phyloP scores from a whole-genome alignment of 768 basidiomycete species.

The Fomitopsis pulvina region DNA sequence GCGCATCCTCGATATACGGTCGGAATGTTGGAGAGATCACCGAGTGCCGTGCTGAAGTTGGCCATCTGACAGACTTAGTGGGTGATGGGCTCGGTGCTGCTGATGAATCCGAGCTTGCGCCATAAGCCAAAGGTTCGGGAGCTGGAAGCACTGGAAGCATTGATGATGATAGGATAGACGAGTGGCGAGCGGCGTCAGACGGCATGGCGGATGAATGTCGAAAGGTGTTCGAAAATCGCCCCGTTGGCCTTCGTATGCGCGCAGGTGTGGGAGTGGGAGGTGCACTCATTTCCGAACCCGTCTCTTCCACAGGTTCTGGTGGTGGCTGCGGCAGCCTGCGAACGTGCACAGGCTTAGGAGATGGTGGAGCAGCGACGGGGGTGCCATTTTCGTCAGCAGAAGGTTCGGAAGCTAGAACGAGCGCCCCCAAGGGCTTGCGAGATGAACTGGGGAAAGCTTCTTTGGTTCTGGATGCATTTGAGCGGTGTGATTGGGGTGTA shows the following conservation, averaged over 20 bases:
- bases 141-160: background rate
- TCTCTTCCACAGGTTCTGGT: background rate
- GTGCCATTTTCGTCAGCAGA: background rate
- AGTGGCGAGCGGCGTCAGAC: background rate
- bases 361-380: background rate
- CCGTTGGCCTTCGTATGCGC: background rate
- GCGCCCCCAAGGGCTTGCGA: background rate
- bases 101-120: background rate
- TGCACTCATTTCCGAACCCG: background rate
- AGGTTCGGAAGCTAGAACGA: background rate
- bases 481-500: constrained; percentile 15
- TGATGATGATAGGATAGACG: background rate
- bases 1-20: background rate
- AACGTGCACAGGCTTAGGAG: background rate
- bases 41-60: background rate
- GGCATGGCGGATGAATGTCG: background rate
- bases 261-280: background rate
- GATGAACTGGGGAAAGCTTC: background rate
- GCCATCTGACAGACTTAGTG: background rate
- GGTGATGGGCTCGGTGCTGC: background rate
- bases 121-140: background rate
- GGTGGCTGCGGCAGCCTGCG: background rate
- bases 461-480: background rate
- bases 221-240: background rate
- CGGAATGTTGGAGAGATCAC: background rate